Conservation (phyloP, 352 stramenopile species). For the Globisporangium parvum region DNA sequence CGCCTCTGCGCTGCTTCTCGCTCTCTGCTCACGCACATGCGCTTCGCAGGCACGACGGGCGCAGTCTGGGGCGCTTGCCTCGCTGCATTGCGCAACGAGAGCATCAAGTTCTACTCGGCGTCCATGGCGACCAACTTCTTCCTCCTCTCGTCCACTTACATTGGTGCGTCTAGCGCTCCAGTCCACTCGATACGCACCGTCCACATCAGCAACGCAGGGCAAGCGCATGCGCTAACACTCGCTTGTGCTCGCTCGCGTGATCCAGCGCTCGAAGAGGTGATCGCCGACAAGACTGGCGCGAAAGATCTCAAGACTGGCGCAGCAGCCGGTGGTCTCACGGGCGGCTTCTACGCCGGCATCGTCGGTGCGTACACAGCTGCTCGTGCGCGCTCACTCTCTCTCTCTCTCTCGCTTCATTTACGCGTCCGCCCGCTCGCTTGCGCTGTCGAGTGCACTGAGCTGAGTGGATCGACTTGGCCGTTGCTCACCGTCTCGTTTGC, state of each 20-base stretch:
- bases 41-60: conserved; percentile 35
- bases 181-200: too few species aligned
- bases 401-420: not conserved
- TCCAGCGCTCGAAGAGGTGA: conserved; percentile 69
- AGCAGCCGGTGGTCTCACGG: conserved; percentile 51
- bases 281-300: conserved; percentile 60
- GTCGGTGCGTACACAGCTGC: conserved; percentile 31
- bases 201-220: too few species aligned
- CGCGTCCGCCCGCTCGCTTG: too few species aligned
- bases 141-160: conserved; percentile 79
- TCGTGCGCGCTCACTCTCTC: not conserved
- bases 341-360: conserved; percentile 64
- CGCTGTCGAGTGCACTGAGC: not conserved
- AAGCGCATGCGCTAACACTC: too few species aligned
- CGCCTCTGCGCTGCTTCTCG: not conserved
- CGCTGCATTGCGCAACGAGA: conserved; percentile 67
- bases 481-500: too few species aligned
- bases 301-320: conserved; percentile 56
- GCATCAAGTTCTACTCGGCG: conserved; percentile 71
- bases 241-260: not conserved
- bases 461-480: not conserved
- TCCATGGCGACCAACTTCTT: conserved; percentile 86
- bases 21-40: not conserved
- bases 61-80: conserved; percentile 52
- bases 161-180: conserved; percentile 25